Base-by-base conservation (phyloP, 1,284 basidiomycete genomes). In the Meira nashicola region DNA sequence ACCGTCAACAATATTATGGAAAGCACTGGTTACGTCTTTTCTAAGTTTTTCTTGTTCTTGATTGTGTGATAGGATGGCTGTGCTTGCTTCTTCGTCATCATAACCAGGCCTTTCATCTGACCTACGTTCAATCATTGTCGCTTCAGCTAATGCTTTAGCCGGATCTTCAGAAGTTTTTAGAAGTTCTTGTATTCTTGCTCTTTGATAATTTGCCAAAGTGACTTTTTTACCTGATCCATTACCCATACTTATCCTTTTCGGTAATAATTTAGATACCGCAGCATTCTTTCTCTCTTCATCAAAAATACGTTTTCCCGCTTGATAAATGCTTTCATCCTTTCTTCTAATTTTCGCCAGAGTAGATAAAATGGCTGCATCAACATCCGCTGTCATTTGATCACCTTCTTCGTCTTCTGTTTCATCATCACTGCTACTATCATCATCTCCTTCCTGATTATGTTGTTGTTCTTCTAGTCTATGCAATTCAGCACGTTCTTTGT, bases 321-420 rank as follows among this genome's bases (percentile, higher is more conserved):
- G 84, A 69, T 94, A 94, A 46, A 94, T 89, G 1, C 83, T 84
- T 0, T 90, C 90, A 77, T 97, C 92, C 68, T 86, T 89, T 58
- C 84, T 83, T 73, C 86, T 86, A 62, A 98, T 97, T 68, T 87
- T 85, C 1, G 88, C 89, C 8, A 98, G 82, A 0, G 93, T 98
- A 52, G 91, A 84, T 44, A 98, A 83, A 71, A 98, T 95, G 17
- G 95, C 95, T 47, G 88, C 95, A 76, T 98, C 94, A 49, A 97
- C 85, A 0, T 89, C 87, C 1, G 93, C 92, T 0, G 92, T 98
- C 57, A 98, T 84, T 78, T 97, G 90, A 67, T 92, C 91, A 12
- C 93, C 95, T 62, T 95, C 89, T 75, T 94, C 91, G 75, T 98
- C 94, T 75, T 97, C 93, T 1, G 86, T 86, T 73, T 90, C 89